Base-by-base conservation (phyloP, 441 rosid genomes). In the Geranium incanum region DNA sequence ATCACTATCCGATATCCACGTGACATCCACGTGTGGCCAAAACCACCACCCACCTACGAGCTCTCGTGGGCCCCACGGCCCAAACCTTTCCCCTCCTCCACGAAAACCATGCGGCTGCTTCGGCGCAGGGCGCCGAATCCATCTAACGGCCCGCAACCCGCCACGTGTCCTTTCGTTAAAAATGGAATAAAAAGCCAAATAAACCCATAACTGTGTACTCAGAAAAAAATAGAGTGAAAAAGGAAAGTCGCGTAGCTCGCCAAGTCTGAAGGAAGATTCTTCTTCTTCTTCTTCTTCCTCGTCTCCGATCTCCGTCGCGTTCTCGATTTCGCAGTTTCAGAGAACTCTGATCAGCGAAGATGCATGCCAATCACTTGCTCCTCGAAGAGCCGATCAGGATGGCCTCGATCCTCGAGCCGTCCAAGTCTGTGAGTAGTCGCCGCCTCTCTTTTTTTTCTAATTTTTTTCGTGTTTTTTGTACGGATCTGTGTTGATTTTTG, bases 371-470 rank as follows among this genome's bases (percentile, higher is more conserved):
- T 72, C 94, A 93, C 83, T 78, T 91, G 78, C 96, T 91, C 75
- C 91, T 89, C 28, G 97, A 91, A 77, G 98, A 93, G 88, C 98
- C 98, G 1, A 93, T 93, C 73, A 82, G 98, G 89, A 93, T 93
- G 98, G 96, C 93, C 80, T 89, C 97, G 69, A 89, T 93, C 71
- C 93, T 91, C 67, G 94, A 93, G 81, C 94, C 98, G 6, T 89
- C 98, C 43, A 93, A 89, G 78, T 66, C 93, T 12, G 97, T 93
- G 67, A 88, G 89, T 81, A 60, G 43, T 67, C 18, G 60, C 67
- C 36, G 9, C 48, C 9, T 23, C 66, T 60, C 50, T 8, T 36
- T 12, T 11, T 45, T 28, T 52, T 1, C 1, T 0, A 23, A 0
- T 23, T 45, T 28, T 52, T 50, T 11, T 50, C 59, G 18, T 50